A percentile compares a stretch with the other conserved stretches of the same genome.
These are phyloP conservation scores for Hyaloscypha hepaticicola DNA, from an alignment of 495 filamentous ascomycete species.

Conservation along the genomic window DNA sequence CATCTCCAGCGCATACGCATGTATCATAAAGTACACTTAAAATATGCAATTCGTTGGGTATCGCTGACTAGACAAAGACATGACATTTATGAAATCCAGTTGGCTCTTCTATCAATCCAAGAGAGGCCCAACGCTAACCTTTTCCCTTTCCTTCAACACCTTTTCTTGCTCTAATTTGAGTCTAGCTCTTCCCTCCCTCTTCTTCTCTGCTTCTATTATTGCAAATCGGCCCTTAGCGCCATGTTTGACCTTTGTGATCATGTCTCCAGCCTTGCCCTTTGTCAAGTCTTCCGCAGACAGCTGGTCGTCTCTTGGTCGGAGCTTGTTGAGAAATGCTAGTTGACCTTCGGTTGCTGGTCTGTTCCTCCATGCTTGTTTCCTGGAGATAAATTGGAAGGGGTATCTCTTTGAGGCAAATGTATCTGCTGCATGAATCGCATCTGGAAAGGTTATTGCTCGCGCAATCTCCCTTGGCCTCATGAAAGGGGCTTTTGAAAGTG, in stretches of 20 bases:
- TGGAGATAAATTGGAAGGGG: constrained; percentile 55
- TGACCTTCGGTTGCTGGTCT: constrained; percentile 66
- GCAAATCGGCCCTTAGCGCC: constrained; percentile 73
- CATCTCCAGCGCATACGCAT: not conserved
- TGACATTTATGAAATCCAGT: constrained; percentile 7
- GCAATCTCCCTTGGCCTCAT: constrained; percentile 67
- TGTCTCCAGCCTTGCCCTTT: constrained; percentile 81
- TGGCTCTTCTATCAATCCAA: constrained; percentile 21
- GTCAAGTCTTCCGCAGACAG: constrained; percentile 59
- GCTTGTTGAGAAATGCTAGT: constrained; percentile 68
- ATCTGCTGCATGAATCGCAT: constrained; percentile 80
- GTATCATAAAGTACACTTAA: not conserved
- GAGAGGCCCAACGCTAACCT: constrained; percentile 68
- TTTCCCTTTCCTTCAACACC: constrained; percentile 45
- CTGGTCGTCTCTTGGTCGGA: constrained; percentile 53
- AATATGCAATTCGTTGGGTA: constrained; percentile 9
- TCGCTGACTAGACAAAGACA: constrained; percentile 9
- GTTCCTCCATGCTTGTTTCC: constrained; percentile 64
- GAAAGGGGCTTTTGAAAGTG: constrained; percentile 52
- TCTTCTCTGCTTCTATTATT: constrained; percentile 48
- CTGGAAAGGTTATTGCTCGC: constrained; percentile 54
- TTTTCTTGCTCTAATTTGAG: constrained; percentile 44
- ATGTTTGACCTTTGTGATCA: constrained; percentile 88
- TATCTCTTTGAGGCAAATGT: constrained; percentile 69
- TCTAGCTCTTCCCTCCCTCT: constrained; percentile 41